These are phyloP conservation scores for Mycena galericulata DNA, from an alignment of 768 basidiomycete genomes.

Conservation along the genomic window DNA sequence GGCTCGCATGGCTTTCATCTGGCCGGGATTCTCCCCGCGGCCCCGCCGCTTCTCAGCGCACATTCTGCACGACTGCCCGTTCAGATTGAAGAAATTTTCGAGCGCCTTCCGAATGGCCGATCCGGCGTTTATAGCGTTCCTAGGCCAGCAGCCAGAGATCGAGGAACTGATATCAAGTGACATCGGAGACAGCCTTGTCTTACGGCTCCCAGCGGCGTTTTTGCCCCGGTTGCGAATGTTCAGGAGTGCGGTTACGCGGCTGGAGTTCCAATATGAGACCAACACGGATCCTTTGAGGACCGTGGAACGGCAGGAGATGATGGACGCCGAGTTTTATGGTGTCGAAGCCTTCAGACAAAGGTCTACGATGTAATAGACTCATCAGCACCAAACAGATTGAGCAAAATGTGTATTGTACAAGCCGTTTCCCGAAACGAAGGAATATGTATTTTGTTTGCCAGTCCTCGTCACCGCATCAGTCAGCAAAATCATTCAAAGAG, in stretches of 20 bases:
- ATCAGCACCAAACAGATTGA: no score
- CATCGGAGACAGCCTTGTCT: neutral
- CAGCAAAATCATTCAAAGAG: no score
- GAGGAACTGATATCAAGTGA: slow-evolving; percentile 13
- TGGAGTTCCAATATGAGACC: neutral
- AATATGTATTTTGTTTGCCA: no score
- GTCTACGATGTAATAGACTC: no score
- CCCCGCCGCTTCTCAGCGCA: neutral
- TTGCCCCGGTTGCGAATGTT: neutral
- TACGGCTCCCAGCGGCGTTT: neutral
- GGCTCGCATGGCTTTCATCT: neutral
- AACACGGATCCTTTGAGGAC: neutral
- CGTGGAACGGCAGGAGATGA: neutral
- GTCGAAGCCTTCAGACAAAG: no score
- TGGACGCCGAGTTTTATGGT: neutral
- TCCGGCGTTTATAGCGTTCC: neutral
- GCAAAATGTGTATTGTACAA: no score
- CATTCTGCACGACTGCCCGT: neutral
- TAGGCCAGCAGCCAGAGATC: neutral
- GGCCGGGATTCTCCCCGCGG: neutral
- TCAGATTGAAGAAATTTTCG: neutral
- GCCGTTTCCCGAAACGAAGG: no score
- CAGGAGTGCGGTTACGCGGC: neutral
- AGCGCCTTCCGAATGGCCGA: slow-evolving; percentile 2
- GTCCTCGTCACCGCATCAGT: no score